Conservation (phyloP, 1,284 basidiomycete genomes). For the Ceratobasidium sp. region DNA sequence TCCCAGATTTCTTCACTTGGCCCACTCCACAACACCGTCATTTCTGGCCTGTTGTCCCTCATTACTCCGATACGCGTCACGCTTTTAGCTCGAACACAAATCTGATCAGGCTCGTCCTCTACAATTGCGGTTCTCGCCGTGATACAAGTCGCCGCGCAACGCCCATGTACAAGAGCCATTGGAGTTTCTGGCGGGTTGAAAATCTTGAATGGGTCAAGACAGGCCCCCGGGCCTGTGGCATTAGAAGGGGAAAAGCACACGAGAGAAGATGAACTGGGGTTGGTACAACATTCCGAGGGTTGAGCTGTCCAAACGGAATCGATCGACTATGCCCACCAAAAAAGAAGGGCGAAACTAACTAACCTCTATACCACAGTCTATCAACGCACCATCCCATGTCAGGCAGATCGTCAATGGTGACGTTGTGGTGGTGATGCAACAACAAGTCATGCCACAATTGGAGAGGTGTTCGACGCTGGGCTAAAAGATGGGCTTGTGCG, state of each 20-base stretch:
- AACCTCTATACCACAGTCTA: conserved; percentile 34
- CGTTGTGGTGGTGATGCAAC: conserved; percentile 26
- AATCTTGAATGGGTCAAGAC: conserved; percentile 46
- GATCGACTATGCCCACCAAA: not conserved
- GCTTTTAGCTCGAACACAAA: conserved; percentile 63
- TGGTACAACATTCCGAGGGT: conserved; percentile 21
- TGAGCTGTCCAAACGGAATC: conserved; percentile 9
- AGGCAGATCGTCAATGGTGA: conserved; percentile 30
- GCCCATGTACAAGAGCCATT: conserved; percentile 51
- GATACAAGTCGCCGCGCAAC: conserved; percentile 47
- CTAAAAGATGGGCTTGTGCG: conserved; percentile 12
- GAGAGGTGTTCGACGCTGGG: conserved; percentile 29
- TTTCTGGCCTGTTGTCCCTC: conserved; percentile 45
- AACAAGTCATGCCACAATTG: conserved; percentile 33
- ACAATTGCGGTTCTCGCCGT: conserved; percentile 11
- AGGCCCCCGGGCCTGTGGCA: not conserved
- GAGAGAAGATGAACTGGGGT: conserved; percentile 23
- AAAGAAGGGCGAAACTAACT: not conserved
- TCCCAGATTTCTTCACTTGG: conserved; percentile 72
- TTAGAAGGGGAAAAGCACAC: conserved; percentile 23
- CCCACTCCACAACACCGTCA: conserved; percentile 73
- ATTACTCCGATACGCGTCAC: conserved; percentile 51
- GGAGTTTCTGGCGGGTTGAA: conserved; percentile 30
- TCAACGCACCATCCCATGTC: conserved; percentile 42
- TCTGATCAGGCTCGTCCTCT: conserved; percentile 49